Conservation (phyloP, 768 basidiomycete species). For the Peribolospora kevripleyi region DNA sequence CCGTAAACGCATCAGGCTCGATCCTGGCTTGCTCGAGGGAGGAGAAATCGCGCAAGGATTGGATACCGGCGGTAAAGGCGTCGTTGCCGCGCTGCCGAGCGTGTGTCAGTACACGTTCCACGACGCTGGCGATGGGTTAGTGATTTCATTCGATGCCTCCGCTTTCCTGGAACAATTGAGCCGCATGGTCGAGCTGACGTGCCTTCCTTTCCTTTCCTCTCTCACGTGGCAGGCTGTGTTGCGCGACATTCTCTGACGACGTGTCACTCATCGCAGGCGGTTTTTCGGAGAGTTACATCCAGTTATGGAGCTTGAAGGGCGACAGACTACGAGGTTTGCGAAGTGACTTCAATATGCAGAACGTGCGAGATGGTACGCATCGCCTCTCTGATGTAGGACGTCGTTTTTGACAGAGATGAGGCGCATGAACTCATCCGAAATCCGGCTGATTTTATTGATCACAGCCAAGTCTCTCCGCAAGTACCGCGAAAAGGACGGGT, state of each 20-base stretch:
- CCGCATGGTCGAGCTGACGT: background rate
- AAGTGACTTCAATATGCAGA: constrained; percentile 45
- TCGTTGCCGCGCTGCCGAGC: constrained; percentile 45
- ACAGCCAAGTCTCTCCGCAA: constrained; percentile 37
- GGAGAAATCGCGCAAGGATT: constrained; percentile 36
- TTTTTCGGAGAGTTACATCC: constrained; percentile 82
- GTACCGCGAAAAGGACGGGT: constrained; percentile 55
- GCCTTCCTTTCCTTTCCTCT: background rate
- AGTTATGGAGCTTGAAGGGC: constrained; percentile 83
- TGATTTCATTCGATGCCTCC: background rate
- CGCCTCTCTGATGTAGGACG: background rate
- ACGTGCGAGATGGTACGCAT: constrained; percentile 43
- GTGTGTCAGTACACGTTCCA: constrained; percentile 88
- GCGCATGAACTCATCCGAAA: background rate
- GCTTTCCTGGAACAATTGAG: background rate
- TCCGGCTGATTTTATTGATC: background rate
- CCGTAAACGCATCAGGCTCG: constrained; percentile 71
- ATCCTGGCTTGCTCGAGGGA: constrained; percentile 33
- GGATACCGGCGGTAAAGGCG: constrained; percentile 5
- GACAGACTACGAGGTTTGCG: constrained; percentile 55
- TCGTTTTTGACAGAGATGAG: background rate
- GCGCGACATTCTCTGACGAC: constrained; percentile 70
- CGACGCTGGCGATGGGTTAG: constrained; percentile 59
- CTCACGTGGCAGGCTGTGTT: constrained; percentile 36
- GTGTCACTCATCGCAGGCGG: constrained; percentile 81